Base-by-base conservation (phyloP, 2,329 filamentous ascomycete genomes). In the Aspergillus pseudoterreus region DNA sequence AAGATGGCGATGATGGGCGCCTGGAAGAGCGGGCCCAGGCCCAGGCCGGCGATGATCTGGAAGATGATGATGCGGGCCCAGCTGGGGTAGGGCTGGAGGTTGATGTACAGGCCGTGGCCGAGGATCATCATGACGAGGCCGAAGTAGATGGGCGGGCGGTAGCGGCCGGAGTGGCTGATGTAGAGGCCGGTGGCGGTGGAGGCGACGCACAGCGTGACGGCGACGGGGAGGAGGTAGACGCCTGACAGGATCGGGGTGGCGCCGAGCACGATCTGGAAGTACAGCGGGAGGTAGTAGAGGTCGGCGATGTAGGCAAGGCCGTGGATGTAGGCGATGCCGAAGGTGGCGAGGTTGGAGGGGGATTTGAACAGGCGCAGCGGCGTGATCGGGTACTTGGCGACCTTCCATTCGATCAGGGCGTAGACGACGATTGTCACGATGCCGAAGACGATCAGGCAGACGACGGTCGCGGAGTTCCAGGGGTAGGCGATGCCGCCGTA, bases 401-500 rank as follows among this genome's bases (percentile, higher is more conserved):
- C 62, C 60, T 82, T 84, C 72, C 80, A 81, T 71, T 95, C 89
- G 62, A 86, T 83, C 24, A 88, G 41, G 51, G 85, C 69, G 70
- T 95, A 95, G 27, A 90, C 57, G 12, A 57, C 78, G 19, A 86
- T 73, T 6, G 78, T 76, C 30, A 86, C 52, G 21, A 80, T 63
- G 24, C 89, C 88, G 59, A 91, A 89, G 38, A 91, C 74, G 52
- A 94, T 75, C 27, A 94, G 77, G 62, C 86, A 90, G 59, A 94
- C 77, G 24, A 90, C 86, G 1, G 81, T 84, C 1, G 86, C 78
- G 0, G 86, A 90, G 45, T 74, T 70, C 90, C 89, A 95, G 1
- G 90, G 85, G 57, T 81, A 82, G 9, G 77, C 76, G 35, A 89
- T 81, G 45, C 86, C 87, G 11, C 87, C 87, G 47, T 86, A 83